Base-by-base conservation (phyloP, 129 eudicot species). In the Artemisia tridentata region DNA sequence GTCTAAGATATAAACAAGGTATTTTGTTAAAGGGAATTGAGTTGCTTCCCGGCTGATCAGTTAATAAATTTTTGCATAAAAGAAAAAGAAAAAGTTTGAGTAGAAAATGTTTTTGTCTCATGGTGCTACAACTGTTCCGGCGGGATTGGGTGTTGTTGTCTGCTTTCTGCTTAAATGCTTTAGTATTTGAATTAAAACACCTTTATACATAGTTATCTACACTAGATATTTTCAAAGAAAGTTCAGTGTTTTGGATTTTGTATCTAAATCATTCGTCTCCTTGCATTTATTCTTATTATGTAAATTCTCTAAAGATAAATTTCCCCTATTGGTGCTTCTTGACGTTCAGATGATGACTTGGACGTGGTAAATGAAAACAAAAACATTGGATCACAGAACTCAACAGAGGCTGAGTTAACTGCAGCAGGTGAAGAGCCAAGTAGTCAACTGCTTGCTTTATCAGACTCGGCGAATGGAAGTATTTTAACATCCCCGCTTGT, bases 301-400 rank as follows among this genome's bases (percentile, higher is more conserved):
- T 74, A 57, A 14, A n/a, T 47, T 27, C 15, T 52, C 47, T 51
- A 49, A 60, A 50, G 13, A 52, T 60, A 23, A 48, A 57, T 75
- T 75, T 57, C 73, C 77, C 18, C 72, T 49, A 47, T 61, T 64
- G 58, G 17, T 53, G 65, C 67, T 66, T 63, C 63, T 77, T 80
- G 82, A 65, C 80, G 53, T 60, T 62, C 81, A 91, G 96, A 83
- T 70, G 56, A 69, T 66, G 74, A 58, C 70, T 69, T 80, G 56
- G 84, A 69, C 65, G 59, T 77, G 34, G 47, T 46, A 60, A 63
- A 56, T 14, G 81, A 29, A 13, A 73, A 25, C 58, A 49, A 64
- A 57, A 21, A n/a, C 49, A 5, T 15, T 62, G 71, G 71, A 63
- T 79, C 69, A 49, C 51, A 3, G 27, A 66, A 64, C 60, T 34